phyloP scores from a whole-genome alignment of 2,329 filamentous ascomycete species.

The Aspergillus brunneoviolaceus region DNA sequence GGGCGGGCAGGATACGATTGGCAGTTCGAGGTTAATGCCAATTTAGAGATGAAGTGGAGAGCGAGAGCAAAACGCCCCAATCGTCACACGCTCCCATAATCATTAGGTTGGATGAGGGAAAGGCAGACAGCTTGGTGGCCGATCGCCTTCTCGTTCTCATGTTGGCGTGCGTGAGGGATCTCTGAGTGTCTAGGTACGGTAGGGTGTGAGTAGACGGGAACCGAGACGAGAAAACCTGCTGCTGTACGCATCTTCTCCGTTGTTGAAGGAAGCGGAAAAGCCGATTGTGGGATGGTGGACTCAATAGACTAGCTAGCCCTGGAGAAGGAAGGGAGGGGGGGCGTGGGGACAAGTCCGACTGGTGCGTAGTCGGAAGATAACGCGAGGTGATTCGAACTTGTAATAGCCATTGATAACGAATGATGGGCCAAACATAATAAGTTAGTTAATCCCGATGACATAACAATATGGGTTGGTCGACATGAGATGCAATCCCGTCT shows the following conservation, averaged over 20 bases:
- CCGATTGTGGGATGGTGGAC: not conserved
- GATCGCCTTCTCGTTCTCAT: not conserved
- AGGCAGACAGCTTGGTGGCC: not conserved
- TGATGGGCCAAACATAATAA: constrained; percentile 5
- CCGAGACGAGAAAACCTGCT: not conserved
- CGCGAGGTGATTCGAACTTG: not conserved
- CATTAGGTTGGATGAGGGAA: not conserved
- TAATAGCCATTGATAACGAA: constrained; percentile 3
- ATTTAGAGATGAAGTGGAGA: constrained; percentile 12
- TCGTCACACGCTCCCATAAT: constrained; percentile 4
- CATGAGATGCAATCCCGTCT: no score
- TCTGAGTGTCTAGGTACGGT: not conserved
- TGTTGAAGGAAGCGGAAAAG: not conserved
- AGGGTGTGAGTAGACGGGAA: not conserved
- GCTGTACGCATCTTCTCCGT: not conserved
- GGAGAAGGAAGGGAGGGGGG: not conserved
- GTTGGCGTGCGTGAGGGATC: not conserved
- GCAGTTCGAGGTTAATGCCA: constrained; percentile 10
- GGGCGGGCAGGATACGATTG: constrained; percentile 13
- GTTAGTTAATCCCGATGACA: constrained; percentile 1
- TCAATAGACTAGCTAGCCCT: not conserved
- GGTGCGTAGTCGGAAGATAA: constrained; percentile 10
- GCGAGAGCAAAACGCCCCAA: not conserved
- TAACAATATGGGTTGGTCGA: not conserved
- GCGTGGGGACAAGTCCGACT: constrained; percentile 4